Percentiles rank a stretch among this genome's conserved stretches.
phyloP scores from a whole-genome alignment of 2,329 filamentous ascomycete genomes.

The Chrysoporthe puriensis region DNA sequence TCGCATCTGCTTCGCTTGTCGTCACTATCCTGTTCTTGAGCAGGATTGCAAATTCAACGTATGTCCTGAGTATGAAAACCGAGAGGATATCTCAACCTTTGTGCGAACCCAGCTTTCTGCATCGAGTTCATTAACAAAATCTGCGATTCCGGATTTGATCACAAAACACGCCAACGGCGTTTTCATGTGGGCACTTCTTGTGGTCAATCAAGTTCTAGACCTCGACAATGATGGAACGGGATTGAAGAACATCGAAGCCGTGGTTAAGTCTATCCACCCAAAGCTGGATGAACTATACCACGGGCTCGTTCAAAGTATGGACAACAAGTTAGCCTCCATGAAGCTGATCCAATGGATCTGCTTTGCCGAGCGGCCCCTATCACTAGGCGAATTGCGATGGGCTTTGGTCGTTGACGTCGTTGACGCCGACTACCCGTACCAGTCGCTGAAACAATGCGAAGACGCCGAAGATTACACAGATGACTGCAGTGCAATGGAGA shows the following conservation, averaged over 20 bases:
- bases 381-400: conserved; percentile 38
- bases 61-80: conserved; percentile 38
- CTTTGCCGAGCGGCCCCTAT: conserved; percentile 35
- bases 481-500: conserved; percentile 23
- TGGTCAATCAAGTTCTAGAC: conserved; percentile 30
- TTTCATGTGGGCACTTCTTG: conserved; percentile 44
- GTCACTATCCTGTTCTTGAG: conserved; percentile 38
- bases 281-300: conserved; percentile 35
- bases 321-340: conserved; percentile 24
- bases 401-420: conserved; percentile 35
- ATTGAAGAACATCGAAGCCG: conserved; percentile 31
- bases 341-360: conserved; percentile 41
- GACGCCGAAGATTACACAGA: conserved; percentile 29
- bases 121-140: conserved; percentile 5
- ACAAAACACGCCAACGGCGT: conserved; percentile 36
- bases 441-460: conserved; percentile 32
- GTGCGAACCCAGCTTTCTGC: conserved; percentile 34
- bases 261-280: conserved; percentile 31
- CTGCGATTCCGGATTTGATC: conserved; percentile 29
- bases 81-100: conserved; percentile 36
- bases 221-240: conserved; percentile 27
- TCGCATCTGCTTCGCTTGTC: conserved; percentile 40
- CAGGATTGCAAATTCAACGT: conserved; percentile 33
- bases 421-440: conserved; percentile 24
- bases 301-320: conserved; percentile 32